These are phyloP conservation scores for Rhizopogon roseolus DNA, from an alignment of 768 basidiomycete species.

Conservation along the genomic window DNA sequence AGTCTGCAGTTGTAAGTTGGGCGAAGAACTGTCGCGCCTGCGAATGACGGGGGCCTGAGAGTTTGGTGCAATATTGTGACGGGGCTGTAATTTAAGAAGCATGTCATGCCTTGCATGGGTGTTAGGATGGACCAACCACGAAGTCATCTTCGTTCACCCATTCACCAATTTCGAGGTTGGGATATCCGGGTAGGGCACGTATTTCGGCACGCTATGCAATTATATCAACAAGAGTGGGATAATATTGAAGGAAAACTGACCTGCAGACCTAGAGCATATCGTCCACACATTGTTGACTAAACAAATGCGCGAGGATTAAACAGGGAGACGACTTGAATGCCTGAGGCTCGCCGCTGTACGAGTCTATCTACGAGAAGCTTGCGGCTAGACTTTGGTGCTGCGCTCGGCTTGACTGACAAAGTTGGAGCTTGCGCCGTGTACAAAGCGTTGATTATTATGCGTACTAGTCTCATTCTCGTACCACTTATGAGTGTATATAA, in stretches of 20 bases:
- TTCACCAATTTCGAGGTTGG: constrained; percentile 40
- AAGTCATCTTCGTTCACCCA: constrained; percentile 62
- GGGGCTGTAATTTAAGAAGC: constrained; percentile 23
- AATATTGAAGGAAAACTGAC: constrained; percentile 24
- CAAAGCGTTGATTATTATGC: too few species aligned
- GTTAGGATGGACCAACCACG: constrained; percentile 27
- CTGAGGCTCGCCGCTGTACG: too few species aligned
- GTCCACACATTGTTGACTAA: constrained; percentile 51
- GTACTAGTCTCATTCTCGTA: too few species aligned
- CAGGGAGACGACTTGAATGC: too few species aligned
- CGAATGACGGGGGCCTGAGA: constrained; percentile 71
- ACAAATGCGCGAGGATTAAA: background rate
- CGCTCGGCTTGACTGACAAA: too few species aligned
- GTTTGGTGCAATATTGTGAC: constrained; percentile 85
- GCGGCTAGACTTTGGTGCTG: too few species aligned
- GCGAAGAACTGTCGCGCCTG: constrained; percentile 28
- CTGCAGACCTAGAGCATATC: constrained; percentile 50
- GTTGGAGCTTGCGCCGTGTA: too few species aligned
- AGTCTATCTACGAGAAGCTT: too few species aligned
- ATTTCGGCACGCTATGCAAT: constrained; percentile 20
- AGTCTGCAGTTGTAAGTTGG: constrained; percentile 59
- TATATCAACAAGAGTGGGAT: background rate
- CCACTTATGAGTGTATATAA: too few species aligned
- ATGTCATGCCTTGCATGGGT: background rate
- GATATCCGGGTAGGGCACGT: constrained; percentile 35